phyloP scores from a whole-genome alignment of 768 basidiomycete species.

The Boletus sensibilis region DNA sequence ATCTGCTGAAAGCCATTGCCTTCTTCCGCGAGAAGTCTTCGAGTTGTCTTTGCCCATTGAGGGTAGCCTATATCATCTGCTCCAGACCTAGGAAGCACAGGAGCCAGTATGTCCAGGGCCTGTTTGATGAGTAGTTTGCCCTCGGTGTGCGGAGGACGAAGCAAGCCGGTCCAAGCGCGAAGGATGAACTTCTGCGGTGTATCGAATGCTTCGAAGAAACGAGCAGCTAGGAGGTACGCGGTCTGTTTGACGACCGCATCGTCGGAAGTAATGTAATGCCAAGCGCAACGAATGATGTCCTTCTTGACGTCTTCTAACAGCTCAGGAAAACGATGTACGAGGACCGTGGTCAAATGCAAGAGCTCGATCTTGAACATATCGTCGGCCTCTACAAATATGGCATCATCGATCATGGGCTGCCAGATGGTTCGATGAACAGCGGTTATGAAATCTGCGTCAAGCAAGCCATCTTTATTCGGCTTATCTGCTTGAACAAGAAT shows the following conservation, averaged over 20 bases:
- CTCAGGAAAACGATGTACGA: constrained; percentile 82
- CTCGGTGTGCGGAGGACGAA: constrained; percentile 80
- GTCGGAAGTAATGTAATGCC: constrained; percentile 82
- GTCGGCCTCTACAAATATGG: constrained; percentile 57
- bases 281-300: constrained; percentile 91
- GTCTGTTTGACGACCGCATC: constrained; percentile 93
- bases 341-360: constrained; percentile 81
- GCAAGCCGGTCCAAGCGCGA: constrained; percentile 85
- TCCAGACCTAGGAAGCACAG: constrained; percentile 69
- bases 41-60: constrained; percentile 84
- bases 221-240: constrained; percentile 84
- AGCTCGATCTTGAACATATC: constrained; percentile 91
- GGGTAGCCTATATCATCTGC: constrained; percentile 57
- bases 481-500: constrained; percentile 74
- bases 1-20: constrained; percentile 66
- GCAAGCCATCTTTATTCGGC: constrained; percentile 52
- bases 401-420: constrained; percentile 66
- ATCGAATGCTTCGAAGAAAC: constrained; percentile 87
- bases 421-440: constrained; percentile 75
- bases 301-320: constrained; percentile 82
- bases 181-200: constrained; percentile 90
- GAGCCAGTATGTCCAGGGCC: constrained; percentile 83
- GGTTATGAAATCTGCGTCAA: constrained; percentile 70
- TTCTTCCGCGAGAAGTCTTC: constrained; percentile 86
- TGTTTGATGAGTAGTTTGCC: constrained; percentile 74